Evolutionary conservation across 2,329 filamentous ascomycete species (phyloP), one percentile per base, ranked within the genome.

Genomic region (Calonectria naviculata): DNA sequence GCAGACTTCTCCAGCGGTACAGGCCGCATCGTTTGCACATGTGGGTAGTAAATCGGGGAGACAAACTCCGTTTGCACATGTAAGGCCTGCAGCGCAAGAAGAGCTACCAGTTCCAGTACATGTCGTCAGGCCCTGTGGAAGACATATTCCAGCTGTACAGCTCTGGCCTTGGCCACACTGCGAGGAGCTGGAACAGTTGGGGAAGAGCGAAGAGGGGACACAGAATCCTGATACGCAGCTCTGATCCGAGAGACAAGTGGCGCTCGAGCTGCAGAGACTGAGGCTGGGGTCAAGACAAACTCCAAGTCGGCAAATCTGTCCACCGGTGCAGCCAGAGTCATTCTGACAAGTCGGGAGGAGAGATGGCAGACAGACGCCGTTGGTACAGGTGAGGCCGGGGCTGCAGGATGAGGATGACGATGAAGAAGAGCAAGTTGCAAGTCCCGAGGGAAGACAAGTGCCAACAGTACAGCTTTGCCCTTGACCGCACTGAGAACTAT

Each of bases 81-180:
- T 44, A 13, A 44, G 31, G 9, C 44, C 36, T 5, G 21, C 24
- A 7, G 24, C 29, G 21, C 58, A 64, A 17, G 49, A 19, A 2
- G 13, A 24, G 5, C 36, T 38, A 1, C 15, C 31, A 4, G 58
- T n/a, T n/a, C n/a, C n/a, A 38, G 19, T n/a, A n/a, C 66, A 68
- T 9, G 66, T 56, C 2, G 28, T 7, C 1, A 58, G 6, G 1
- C 26, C 63, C 6, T 13, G 36, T 6, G 64, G 64, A 9, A 67
- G 49, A 47, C 64, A 67, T 6, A 58, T 21, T 36, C 65, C 65
- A 12, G 46, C 15, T 4, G 52, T 67, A 28, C 65, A 67, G 24
- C 19, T 61, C 31, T 61, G 36, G 8, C 61, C 61, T 17, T 49
- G 29, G 5, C 42, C 42, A 49, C 61, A 64, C 21, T 64, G 44